Evolutionary conservation across 2,329 filamentous ascomycete species (phyloP).

Genomic region (Dryadomyces quercus-mongolicae): DNA sequence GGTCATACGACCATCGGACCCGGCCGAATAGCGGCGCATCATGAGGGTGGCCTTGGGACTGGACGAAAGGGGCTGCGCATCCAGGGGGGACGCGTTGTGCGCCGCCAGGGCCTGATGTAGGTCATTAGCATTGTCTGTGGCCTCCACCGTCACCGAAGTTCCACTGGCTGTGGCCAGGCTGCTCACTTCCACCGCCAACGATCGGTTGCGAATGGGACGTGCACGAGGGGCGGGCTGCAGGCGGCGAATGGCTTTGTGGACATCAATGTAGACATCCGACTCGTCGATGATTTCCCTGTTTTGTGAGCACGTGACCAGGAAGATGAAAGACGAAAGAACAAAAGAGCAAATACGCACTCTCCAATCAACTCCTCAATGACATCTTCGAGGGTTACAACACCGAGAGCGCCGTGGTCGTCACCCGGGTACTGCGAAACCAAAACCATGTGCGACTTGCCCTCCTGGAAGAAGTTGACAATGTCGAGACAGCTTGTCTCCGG

Average conservation of each 20-base stretch:
- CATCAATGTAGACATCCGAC: slow-evolving; percentile 94
- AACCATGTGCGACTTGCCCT: slow-evolving; percentile 98
- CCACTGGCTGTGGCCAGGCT: slow-evolving; percentile 9
- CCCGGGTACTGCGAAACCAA: slow-evolving; percentile 82
- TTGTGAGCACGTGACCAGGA: background rate
- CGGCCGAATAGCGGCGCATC: slow-evolving; percentile 44
- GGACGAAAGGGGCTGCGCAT: slow-evolving; percentile 26
- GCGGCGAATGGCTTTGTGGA: slow-evolving; percentile 93
- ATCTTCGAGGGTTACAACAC: slow-evolving; percentile 92
- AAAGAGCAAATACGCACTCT: slow-evolving; percentile 51
- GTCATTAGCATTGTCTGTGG: slow-evolving; percentile 12
- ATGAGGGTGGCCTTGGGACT: slow-evolving; percentile 46
- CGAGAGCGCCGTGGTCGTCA: slow-evolving; percentile 80
- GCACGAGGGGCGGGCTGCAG: slow-evolving; percentile 74
- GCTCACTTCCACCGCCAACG: slow-evolving; percentile 1
- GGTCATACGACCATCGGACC: slow-evolving; percentile 36
- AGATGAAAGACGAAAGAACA: background rate
- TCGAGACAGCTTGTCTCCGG: slow-evolving; percentile 94
- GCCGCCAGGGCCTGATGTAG: slow-evolving; percentile 7
- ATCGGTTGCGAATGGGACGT: slow-evolving; percentile 34
- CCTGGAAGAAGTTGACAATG: slow-evolving; percentile 99
- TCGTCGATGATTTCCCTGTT: slow-evolving; percentile 92
- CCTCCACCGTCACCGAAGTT: slow-evolving; percentile 16
- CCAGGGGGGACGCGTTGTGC: slow-evolving; percentile 9
- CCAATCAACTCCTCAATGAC: slow-evolving; percentile 98